Percentiles rank a stretch among this genome's conserved stretches.
phyloP scores from a whole-genome alignment of 2,329 filamentous ascomycete species.

The Dactylonectria macrodidyma region DNA sequence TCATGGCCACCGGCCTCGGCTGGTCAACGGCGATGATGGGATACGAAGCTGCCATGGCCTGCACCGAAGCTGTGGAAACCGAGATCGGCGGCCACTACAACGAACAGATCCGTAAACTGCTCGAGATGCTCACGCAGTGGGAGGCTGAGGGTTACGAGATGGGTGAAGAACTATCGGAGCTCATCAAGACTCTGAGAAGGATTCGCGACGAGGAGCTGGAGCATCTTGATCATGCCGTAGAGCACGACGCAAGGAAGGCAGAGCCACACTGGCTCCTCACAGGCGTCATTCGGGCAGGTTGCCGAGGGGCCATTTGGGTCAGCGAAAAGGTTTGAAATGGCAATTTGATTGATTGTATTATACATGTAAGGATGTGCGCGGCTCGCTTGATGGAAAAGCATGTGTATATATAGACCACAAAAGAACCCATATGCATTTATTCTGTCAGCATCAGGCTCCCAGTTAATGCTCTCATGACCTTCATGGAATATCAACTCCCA shows the following conservation, averaged over 20 bases:
- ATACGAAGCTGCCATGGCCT: slow-evolving; percentile 96
- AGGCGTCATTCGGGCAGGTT: slow-evolving; percentile 89
- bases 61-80: slow-evolving; percentile 97
- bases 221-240: slow-evolving; percentile 94
- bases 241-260: slow-evolving; percentile 92
- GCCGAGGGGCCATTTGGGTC: slow-evolving; percentile 92
- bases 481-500: slow-evolving; percentile 30
- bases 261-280: slow-evolving; percentile 92
- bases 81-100: slow-evolving; percentile 98
- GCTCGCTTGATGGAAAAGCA: slow-evolving; percentile 28
- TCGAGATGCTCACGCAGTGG: slow-evolving; percentile 86
- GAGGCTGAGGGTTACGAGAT: slow-evolving; percentile 84
- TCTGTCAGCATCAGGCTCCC: slow-evolving; percentile 29
- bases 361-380: slow-evolving; percentile 42
- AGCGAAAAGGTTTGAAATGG: slow-evolving; percentile 76
- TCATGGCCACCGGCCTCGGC: slow-evolving; percentile 84
- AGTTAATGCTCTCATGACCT: slow-evolving; percentile 35
- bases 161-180: slow-evolving; percentile 80
- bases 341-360: slow-evolving; percentile 43
- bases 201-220: slow-evolving; percentile 97
- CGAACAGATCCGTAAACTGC: slow-evolving; percentile 84
- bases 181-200: slow-evolving; percentile 81
- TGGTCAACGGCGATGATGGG: slow-evolving; percentile 93
- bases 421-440: slow-evolving; percentile 32
- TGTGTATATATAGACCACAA: slow-evolving; percentile 40